Evolutionary conservation across 2,329 filamentous ascomycete species (phyloP).

Genomic region (Diaporthe caulivora): DNA sequence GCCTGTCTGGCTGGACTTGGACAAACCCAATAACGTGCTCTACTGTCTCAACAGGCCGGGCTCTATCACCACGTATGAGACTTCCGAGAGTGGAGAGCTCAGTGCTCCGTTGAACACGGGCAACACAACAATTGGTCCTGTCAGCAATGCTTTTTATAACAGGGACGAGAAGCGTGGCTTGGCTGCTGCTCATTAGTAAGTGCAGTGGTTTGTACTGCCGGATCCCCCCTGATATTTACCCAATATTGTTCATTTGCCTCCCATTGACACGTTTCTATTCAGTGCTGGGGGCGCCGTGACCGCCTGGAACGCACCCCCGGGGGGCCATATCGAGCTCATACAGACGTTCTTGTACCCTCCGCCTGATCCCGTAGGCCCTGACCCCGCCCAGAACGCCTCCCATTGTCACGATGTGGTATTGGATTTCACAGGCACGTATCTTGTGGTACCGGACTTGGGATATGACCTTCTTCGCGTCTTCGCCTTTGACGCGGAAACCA

Average conservation of each 20-base stretch:
- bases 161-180: background rate
- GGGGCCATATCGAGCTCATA: background rate
- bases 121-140: background rate
- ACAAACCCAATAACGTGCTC: background rate
- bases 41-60: conserved; percentile 6
- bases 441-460: background rate
- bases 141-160: background rate
- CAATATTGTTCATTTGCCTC: background rate
- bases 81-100: background rate
- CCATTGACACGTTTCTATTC: background rate
- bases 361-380: background rate
- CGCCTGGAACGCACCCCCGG: background rate
- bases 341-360: conserved; percentile 1
- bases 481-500: background rate
- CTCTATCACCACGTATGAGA: background rate
- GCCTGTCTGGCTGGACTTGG: background rate
- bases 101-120: background rate
- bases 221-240: background rate
- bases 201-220: background rate
- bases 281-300: conserved; percentile 1
- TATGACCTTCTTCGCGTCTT: background rate
- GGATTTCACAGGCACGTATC: background rate
- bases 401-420: conserved; percentile 1
- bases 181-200: conserved; percentile 6
- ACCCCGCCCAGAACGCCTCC: background rate